Conservation (phyloP, 2,329 filamentous ascomycete species). For the Talaromyces sp. region DNA sequence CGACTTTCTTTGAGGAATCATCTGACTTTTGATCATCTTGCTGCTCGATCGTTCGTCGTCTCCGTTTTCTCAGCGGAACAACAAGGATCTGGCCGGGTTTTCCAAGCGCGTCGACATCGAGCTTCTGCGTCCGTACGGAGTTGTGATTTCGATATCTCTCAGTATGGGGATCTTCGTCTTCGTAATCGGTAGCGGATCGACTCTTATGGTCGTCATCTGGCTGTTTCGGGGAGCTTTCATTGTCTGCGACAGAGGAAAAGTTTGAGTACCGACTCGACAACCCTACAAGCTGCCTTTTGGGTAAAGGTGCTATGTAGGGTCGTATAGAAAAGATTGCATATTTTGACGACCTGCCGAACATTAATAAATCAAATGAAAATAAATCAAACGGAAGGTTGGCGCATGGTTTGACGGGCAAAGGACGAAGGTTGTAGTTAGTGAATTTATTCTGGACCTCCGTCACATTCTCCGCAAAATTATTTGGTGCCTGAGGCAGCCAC, state of each 20-base stretch:
- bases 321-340: constrained; percentile 15
- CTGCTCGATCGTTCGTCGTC: constrained; percentile 16
- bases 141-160: not conserved
- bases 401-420: not conserved
- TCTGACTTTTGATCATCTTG: constrained; percentile 13
- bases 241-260: constrained; percentile 9
- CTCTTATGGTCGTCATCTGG: not conserved
- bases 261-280: constrained; percentile 8
- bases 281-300: constrained; percentile 8
- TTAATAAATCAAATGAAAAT: constrained; percentile 1
- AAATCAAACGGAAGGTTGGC: not conserved
- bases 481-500: constrained; percentile 7
- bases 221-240: not conserved
- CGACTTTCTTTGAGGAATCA: constrained; percentile 16
- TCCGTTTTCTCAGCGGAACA: constrained; percentile 26
- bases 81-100: constrained; percentile 38
- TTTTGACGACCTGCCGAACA: constrained; percentile 16
- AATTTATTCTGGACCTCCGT: not conserved
- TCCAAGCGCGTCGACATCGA: constrained; percentile 35
- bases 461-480: constrained; percentile 5
- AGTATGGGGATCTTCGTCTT: constrained; percentile 1
- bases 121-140: constrained; percentile 19
- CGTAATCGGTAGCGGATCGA: not conserved
- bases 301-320: constrained; percentile 15
- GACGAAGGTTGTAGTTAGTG: not conserved